These are phyloP conservation scores for Quercus engelmannii DNA, from an alignment of 306 rosid genomes.

Conservation along the genomic window DNA sequence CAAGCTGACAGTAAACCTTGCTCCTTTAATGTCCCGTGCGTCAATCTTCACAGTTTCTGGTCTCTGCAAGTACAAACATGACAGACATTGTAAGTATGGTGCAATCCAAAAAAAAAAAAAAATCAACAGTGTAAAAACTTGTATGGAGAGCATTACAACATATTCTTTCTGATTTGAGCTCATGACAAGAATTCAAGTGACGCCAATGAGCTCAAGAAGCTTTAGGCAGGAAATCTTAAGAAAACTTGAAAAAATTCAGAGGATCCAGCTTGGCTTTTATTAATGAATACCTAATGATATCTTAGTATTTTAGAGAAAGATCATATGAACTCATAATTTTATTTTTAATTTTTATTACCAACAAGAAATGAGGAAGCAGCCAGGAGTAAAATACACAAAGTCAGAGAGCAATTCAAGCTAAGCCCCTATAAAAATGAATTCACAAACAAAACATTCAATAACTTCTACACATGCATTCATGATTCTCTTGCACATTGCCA, in stretches of 20 bases:
- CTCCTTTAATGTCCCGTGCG: conserved; percentile 66
- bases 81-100: conserved; percentile 1
- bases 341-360: neutral
- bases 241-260: neutral
- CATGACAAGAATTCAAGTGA: conserved; percentile 7
- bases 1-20: conserved; percentile 56
- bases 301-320: neutral
- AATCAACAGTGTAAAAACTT: neutral
- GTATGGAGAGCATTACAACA: neutral
- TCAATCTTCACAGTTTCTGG: conserved; percentile 85
- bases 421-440: neutral
- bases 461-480: neutral
- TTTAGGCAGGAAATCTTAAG: neutral
- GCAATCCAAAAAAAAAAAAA: no score
- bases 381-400: neutral
- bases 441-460: neutral
- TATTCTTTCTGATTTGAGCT: neutral
- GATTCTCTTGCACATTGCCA: neutral
- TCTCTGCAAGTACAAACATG: conserved; percentile 50
- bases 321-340: neutral
- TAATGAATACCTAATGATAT: neutral
- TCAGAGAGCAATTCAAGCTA: neutral
- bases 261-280: neutral
- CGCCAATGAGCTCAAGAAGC: neutral
- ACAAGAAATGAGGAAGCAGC: neutral